Percentiles rank a stretch among this genome's conserved stretches.
Conservation (phyloP, 495 filamentous ascomycete genomes). For the Aspergillus diversus region DNA sequence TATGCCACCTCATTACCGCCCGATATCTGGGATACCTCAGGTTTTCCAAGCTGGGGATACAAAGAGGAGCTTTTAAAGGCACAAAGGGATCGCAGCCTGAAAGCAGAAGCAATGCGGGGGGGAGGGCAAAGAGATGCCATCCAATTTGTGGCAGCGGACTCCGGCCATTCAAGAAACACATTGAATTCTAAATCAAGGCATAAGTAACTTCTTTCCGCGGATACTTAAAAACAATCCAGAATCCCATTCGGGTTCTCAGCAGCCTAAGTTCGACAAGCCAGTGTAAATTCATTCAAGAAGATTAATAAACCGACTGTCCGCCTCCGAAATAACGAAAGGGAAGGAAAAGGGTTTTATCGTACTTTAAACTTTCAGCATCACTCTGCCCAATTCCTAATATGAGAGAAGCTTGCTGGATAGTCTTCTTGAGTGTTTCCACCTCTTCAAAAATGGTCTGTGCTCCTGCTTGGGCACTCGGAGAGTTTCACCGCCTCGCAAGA, state of each 20-base stretch:
- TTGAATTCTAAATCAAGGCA: conserved; percentile 5
- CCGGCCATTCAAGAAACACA: conserved; percentile 12
- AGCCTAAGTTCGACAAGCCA: background rate
- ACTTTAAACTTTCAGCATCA: too few relatives aligned
- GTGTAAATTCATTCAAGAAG: background rate
- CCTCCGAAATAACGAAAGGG: too few relatives aligned
- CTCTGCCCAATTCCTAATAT: too few relatives aligned
- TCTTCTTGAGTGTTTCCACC: background rate
- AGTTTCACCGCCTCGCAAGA: conserved; percentile 19
- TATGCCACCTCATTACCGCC: conserved; percentile 73
- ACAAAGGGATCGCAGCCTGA: conserved; percentile 64
- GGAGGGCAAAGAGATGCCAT: conserved; percentile 62
- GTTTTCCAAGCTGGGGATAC: conserved; percentile 72
- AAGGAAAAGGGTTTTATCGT: too few relatives aligned
- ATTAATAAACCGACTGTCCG: too few relatives aligned
- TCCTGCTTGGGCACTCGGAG: background rate
- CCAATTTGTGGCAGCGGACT: conserved; percentile 70
- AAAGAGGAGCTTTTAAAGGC: conserved; percentile 68
- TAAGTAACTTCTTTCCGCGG: background rate
- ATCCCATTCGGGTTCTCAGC: background rate
- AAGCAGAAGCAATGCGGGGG: conserved; percentile 58
- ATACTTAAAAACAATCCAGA: background rate
- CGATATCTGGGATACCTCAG: conserved; percentile 68
- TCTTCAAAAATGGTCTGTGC: background rate
- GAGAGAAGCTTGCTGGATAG: background rate